Base-by-base conservation (phyloP, 1,139 yeast species). In the Protomyces lactucae-debilis region DNA sequence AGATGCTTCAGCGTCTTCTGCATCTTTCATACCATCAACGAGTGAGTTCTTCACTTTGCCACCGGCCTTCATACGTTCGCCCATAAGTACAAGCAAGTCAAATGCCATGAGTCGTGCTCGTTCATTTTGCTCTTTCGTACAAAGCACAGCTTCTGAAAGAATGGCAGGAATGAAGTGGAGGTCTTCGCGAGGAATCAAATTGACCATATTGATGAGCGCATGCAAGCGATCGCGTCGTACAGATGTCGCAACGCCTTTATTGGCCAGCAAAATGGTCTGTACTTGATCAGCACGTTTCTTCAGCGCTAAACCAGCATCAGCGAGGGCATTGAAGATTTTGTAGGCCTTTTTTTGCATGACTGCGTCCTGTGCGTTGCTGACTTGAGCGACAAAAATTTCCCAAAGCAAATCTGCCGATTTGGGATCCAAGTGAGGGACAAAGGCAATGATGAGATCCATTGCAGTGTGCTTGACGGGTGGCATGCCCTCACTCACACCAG, bases 101-200 rank as follows among this genome's bases (percentile, higher is more conserved):
- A 87, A 93, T 0, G 98, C 87, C 45, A 85, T 80, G 68, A 86
- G 88, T 75, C 99, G 84, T 2, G 97, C 85, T 77, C 90, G 88
- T 76, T 92, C 98, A 73, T 93, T 93, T 61, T 85, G 86, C 74
- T 91, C 97, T 76, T 93, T 93, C n/a, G 97, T 91, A 45, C 91
- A 85, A 73, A 95, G 79, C 65, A 93, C 92, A 25, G 92, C 85
- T 77, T 93, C 99, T 65, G 96, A 90, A 53, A 91, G 79, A 52
- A 88, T 77, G 12, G 88, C 80, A 28, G 97, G 96, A 69, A 93
- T 86, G 72, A 91, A 89, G 71, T 83, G 83, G 70, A 64, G 46
- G 36, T 60, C 64, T 14, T 80, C 74, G 10, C 74, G 67, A 36
- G 95, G 91, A 55, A 87, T 74, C 39, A 84, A 71, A 40, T 82